phyloP scores from a whole-genome alignment of 176 grass and related monocot genomes.

The Hyparrhenia diplandra region DNA sequence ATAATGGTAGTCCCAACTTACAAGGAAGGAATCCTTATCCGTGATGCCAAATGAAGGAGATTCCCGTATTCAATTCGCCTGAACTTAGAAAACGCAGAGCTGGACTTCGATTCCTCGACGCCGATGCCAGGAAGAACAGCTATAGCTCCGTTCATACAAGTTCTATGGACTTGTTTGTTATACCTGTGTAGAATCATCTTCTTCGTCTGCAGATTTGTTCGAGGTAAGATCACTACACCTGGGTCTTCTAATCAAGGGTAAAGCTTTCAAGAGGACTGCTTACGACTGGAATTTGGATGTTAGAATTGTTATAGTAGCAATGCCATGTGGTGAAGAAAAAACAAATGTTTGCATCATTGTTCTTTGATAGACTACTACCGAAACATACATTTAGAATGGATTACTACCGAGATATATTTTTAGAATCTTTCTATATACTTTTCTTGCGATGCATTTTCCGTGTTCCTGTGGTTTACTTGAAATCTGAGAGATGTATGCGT shows the following conservation, averaged over 20 bases:
- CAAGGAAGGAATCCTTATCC: conserved; percentile 18
- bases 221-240: not conserved
- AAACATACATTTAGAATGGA: not conserved
- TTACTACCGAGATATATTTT: no score
- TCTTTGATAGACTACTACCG: not conserved
- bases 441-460: not conserved
- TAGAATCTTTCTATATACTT: not conserved
- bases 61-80: not conserved
- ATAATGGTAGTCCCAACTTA: no score
- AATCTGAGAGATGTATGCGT: no score
- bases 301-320: not conserved
- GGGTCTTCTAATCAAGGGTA: not conserved
- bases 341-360: not conserved
- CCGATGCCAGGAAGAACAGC: not conserved
- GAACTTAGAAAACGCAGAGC: not conserved
- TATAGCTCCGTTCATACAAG: not conserved
- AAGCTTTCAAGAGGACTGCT: not conserved
- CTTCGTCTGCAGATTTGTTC: not conserved
- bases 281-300: not conserved
- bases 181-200: not conserved
- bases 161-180: not conserved
- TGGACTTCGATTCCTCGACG: not conserved
- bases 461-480: no score
- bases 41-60: not conserved
- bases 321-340: not conserved